Conservation (phyloP, 345 rosid genomes). For the Mallotus nudiflorus region DNA sequence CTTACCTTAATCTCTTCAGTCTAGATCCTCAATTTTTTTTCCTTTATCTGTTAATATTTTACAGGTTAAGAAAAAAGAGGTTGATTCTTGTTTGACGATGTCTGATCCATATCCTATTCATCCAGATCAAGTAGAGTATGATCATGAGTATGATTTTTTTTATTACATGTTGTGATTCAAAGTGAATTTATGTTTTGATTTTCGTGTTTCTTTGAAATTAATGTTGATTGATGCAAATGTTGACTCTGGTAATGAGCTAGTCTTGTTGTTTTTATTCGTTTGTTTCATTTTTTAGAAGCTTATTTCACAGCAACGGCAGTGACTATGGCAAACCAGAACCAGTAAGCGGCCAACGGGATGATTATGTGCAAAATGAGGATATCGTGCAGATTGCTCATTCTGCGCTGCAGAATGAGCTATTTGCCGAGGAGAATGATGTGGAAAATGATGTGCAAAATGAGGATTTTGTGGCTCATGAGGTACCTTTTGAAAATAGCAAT, state of each 20-base stretch:
- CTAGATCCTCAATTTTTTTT: no score
- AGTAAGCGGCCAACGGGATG: background rate
- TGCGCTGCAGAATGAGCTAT: constrained; percentile 32
- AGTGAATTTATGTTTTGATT: no score
- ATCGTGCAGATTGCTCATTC: constrained; percentile 1
- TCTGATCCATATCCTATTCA: constrained; percentile 1
- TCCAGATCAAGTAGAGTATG: constrained; percentile 13
- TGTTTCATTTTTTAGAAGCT: background rate
- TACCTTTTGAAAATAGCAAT: background rate
- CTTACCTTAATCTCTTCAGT: background rate
- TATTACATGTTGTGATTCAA: background rate
- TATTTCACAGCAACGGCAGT: constrained; percentile 4
- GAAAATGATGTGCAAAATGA: background rate
- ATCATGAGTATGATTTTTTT: constrained; percentile 16
- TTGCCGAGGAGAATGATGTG: constrained; percentile 18
- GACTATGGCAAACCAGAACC: constrained; percentile 8
- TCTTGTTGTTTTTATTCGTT: background rate
- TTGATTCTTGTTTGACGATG: background rate
- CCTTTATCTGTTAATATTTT: background rate
- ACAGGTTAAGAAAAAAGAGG: background rate
- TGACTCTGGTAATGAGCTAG: background rate
- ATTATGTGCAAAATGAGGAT: constrained; percentile 23
- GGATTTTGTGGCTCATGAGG: background rate
- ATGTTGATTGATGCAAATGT: background rate
- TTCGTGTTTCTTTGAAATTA: no score